These are phyloP conservation scores for Solanum hybrid DNA, from an alignment of 305 asterid genomes.

Conservation along the genomic window DNA sequence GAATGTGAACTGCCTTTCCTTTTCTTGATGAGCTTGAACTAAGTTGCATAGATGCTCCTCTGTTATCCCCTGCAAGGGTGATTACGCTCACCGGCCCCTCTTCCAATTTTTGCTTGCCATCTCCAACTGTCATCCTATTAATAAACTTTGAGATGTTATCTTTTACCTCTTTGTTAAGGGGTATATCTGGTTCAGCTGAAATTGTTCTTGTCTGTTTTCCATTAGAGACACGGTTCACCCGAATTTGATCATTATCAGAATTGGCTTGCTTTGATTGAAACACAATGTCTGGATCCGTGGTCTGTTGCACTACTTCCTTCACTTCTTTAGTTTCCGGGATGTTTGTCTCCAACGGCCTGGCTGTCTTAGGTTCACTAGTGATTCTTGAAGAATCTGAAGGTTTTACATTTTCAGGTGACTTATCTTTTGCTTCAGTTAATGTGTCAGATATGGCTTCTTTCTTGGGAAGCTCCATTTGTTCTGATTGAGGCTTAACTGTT, in stretches of 20 bases:
- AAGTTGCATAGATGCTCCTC: conserved; percentile 79
- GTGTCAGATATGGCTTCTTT: conserved; percentile 9
- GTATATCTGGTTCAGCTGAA: conserved; percentile 17
- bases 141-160: conserved; percentile 31
- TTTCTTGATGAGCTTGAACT: conserved; percentile 36
- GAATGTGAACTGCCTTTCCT: conserved; percentile 43
- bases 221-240: conserved; percentile 12
- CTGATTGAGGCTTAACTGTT: not conserved
- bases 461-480: conserved; percentile 6
- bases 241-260: conserved; percentile 11
- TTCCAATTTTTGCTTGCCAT: conserved; percentile 12
- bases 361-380: conserved; percentile 2
- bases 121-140: conserved; percentile 25
- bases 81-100: conserved; percentile 43
- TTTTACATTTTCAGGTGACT: not conserved
- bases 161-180: conserved; percentile 31
- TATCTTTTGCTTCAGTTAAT: not conserved
- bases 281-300: not conserved
- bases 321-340: conserved; percentile 10
- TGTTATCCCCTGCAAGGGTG: conserved; percentile 85
- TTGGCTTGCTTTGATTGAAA: conserved; percentile 13
- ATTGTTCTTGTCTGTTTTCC: conserved; percentile 16
- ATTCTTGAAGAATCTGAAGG: conserved; percentile 8
- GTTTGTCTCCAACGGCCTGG: not conserved
- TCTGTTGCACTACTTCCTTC: conserved; percentile 26